Evolutionary conservation across 139 green algal genomes (phyloP), one percentile per base, ranked within the genome.

Genomic region (Raphidocelis subcapitata): DNA sequence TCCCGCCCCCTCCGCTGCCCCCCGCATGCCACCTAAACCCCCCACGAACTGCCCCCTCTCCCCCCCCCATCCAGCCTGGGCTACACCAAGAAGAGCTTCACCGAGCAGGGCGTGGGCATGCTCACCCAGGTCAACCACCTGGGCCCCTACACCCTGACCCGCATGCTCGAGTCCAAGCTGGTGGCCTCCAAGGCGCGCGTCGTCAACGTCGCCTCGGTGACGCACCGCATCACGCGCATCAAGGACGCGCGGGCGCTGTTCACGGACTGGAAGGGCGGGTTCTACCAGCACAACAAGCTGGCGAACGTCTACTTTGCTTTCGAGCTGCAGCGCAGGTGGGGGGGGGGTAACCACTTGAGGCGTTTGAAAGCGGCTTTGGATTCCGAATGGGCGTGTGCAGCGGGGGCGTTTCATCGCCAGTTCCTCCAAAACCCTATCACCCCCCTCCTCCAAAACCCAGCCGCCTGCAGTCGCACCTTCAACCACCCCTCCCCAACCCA

Each of bases 141-240:
- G 46, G 89, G 90, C 0, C 84, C 88, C 41, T 95, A 93, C 69
- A 79, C 73, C 0, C 82, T 95, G 3, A 94, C 89, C 0, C 81
- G 89, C 3, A 76, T 92, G 55, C 78, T 95, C 57, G 81, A 86
- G 77, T 64, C 69, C 54, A 86, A 85, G 81, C 57, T 85, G 55
- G 62, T 81, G 21, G 67, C 62, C 26, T 64, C 55, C 65, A 66
- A 67, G 57, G 64, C 73, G 61, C 56, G 70, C 23, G 47, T 73
- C 3, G 76, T 91, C 36, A 73, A 75, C 16, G 67, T 81, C 52
- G 36, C 52, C 62, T 63, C 59, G 10, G 72, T 73, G 0, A 77
- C 65, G 29, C 65, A 72, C 65, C 65, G 65, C 65, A 72, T 72
- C 46, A 72, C 65, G 20, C 61, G 20, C 20, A 60, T 72, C 46